phyloP scores from a whole-genome alignment of 352 stramenopile species.

The Pythium coloratum region DNA sequence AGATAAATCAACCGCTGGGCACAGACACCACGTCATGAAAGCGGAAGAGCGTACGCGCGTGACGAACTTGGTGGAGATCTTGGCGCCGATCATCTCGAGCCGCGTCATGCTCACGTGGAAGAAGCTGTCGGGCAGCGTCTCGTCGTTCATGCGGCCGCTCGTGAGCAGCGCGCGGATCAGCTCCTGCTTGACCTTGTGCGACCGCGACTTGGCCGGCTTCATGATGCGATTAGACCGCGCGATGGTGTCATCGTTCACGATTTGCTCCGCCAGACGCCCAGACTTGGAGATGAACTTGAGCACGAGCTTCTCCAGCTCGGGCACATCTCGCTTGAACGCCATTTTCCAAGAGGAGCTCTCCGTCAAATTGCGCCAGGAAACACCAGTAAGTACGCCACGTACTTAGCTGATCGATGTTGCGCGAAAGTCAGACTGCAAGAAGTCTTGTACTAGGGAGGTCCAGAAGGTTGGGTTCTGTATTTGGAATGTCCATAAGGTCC shows the following conservation, averaged over 20 bases:
- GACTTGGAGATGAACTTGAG: conserved; percentile 90
- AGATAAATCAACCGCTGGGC: neutral
- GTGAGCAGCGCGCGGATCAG: conserved; percentile 75
- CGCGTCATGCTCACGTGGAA: conserved; percentile 87
- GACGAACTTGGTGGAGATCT: conserved; percentile 80
- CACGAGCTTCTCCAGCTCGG: conserved; percentile 80
- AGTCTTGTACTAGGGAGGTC: neutral
- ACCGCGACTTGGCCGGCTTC: conserved; percentile 74
- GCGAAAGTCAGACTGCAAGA: conserved; percentile 3
- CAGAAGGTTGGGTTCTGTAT: neutral
- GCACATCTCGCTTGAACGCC: conserved; percentile 86
- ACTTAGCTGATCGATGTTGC: conserved; percentile 12
- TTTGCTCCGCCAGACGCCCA: conserved; percentile 50
- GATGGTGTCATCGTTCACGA: conserved; percentile 74
- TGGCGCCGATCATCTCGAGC: conserved; percentile 82
- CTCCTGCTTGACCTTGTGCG: conserved; percentile 87
- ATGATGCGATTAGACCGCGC: conserved; percentile 68
- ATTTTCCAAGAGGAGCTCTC: conserved; percentile 33
- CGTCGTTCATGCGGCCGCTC: conserved; percentile 73
- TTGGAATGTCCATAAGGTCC: neutral
- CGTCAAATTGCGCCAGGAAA: conserved; percentile 1
- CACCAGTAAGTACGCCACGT: conserved; percentile 6
- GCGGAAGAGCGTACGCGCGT: conserved; percentile 42
- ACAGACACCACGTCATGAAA: neutral
- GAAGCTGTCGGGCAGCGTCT: conserved; percentile 80